Evolutionary conservation across 2,329 filamentous ascomycete genomes (phyloP), one percentile per base, ranked within the genome.

Genomic region (Epichloe bromicola): DNA sequence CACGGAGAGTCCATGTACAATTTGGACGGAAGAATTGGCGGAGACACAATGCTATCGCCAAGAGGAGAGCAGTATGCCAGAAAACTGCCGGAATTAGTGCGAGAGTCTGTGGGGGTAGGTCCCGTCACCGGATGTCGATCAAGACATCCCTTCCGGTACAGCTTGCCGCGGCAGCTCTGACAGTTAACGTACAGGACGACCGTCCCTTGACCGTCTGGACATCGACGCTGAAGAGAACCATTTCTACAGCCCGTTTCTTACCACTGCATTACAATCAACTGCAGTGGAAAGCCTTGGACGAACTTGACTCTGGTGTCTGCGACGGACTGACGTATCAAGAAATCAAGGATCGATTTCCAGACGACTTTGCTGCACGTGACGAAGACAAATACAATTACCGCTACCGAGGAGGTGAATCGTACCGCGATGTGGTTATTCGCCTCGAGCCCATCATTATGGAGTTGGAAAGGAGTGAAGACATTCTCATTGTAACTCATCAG

Each of bases 311-410:
- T 1, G 93, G 93, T 48, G 88, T 97, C 46, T 98, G 93, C 70
- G 93, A 98, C 61, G 90, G 91, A 50, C 81, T 97, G 66, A 98
- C 93, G 1, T 96, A 96, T 66, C 87, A 88, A 62, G 86, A 98
- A 65, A 97, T 98, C 64, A 88, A 93, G 61, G 81, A 94, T 61
- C 73, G 79, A 50, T 97, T 88, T 65, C 93, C 93, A 0, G 90
- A 96, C 59, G 93, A 98, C 70, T 98, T 98, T 70, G 82, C 83
- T 47, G 89, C 91, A 36, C 88, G 93, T 55, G 93, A 98, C 67
- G 88, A 95, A 58, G 93, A 98, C 75, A 98, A 98, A 70, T 97
- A 97, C 79, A 97, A 98, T 73, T 98, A 98, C 71, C 88, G 93
- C 52, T 98, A 98, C 70, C 85, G 93, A 5, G 93, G 93, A 56